A percentile compares a stretch with the other conserved stretches of the same genome.
These are phyloP conservation scores for Alnus rubra DNA, from an alignment of 306 rosid species.

Conservation along the genomic window DNA sequence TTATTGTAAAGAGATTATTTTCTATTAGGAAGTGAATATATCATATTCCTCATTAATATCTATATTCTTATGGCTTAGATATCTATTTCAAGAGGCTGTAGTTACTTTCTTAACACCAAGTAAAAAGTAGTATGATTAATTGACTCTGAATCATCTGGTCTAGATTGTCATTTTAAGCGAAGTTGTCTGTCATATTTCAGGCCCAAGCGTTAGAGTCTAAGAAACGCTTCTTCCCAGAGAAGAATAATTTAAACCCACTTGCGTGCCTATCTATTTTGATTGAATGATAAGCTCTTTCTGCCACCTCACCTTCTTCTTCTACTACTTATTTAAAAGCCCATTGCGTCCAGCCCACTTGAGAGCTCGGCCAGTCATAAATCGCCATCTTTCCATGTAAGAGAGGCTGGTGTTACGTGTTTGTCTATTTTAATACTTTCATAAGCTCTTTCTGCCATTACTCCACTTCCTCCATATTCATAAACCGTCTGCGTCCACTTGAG, in stretches of 20 bases:
- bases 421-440: not conserved
- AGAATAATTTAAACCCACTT: not conserved
- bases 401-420: conserved; percentile 14
- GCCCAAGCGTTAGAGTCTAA: not conserved
- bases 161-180: not conserved
- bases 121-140: not conserved
- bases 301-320: conserved; percentile 2
- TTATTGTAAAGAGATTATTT: not conserved
- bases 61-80: not conserved
- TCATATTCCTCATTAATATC: not conserved
- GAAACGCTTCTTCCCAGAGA: not conserved
- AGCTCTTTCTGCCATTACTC: conserved; percentile 14
- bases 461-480: conserved; percentile 6
- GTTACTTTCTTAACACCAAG: not conserved
- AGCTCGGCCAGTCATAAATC: not conserved
- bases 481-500: conserved; percentile 1
- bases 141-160: not conserved
- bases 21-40: not conserved
- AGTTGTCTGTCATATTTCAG: conserved; percentile 1
- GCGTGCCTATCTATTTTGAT: not conserved
- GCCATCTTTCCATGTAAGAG: conserved; percentile 25
- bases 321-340: not conserved
- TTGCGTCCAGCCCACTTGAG: not conserved
- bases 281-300: not conserved
- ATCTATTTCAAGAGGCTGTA: not conserved